These are phyloP conservation scores for Diplosphaera chodatii DNA, from an alignment of 139 green algal genomes.

Conservation along the genomic window DNA sequence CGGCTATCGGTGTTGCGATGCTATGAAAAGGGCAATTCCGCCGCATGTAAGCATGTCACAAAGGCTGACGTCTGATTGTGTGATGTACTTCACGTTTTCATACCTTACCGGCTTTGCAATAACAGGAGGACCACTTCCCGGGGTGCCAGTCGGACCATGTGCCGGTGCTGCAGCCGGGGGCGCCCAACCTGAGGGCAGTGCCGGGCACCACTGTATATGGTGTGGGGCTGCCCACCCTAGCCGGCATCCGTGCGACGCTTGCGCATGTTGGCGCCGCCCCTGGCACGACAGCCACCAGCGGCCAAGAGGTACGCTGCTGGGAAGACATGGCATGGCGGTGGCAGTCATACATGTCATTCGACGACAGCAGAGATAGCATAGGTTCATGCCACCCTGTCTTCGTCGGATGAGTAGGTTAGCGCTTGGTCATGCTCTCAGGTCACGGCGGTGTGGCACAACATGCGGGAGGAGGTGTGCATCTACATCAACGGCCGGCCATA, in stretches of 20 bases:
- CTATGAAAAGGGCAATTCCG: too few relatives aligned
- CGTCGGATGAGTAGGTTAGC: too few relatives aligned
- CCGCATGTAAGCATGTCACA: too few relatives aligned
- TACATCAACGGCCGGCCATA: slow-evolving; percentile 92
- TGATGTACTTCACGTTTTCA: too few relatives aligned
- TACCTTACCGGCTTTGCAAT: too few relatives aligned
- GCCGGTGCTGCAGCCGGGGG: slow-evolving; percentile 20
- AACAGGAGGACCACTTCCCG: slow-evolving; percentile 15
- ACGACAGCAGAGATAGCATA: too few relatives aligned
- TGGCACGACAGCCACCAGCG: not conserved
- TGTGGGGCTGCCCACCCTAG: slow-evolving; percentile 79
- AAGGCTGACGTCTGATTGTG: too few relatives aligned
- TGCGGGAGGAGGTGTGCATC: slow-evolving; percentile 90
- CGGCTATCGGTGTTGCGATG: too few relatives aligned
- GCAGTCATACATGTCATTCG: too few relatives aligned
- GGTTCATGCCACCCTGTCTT: too few relatives aligned
- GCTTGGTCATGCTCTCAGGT: too few relatives aligned
- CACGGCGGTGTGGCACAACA: slow-evolving; percentile 82
- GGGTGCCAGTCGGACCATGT: slow-evolving; percentile 20
- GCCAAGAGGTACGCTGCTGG: slow-evolving; percentile 4
- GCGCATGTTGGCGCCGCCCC: slow-evolving; percentile 25
- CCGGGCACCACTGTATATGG: slow-evolving; percentile 70
- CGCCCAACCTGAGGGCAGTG: slow-evolving; percentile 79
- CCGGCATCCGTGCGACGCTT: slow-evolving; percentile 72
- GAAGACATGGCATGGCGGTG: too few relatives aligned